Conservation (phyloP, 345 rosid genomes). For the Eutrema japonicum region DNA sequence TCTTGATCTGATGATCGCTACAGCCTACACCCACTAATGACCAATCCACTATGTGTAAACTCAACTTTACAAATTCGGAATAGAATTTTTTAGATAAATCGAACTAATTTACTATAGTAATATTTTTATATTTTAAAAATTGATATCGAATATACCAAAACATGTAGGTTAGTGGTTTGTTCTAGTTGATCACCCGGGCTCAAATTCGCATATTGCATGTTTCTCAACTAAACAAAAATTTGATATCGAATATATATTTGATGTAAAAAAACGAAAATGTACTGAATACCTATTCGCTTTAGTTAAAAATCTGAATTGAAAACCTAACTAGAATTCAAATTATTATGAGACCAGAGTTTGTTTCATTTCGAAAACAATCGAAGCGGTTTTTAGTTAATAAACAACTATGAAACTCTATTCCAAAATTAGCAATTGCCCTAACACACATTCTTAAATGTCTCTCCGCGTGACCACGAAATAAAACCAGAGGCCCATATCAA, state of each 20-base stretch:
- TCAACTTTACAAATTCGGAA: background rate
- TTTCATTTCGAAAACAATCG: conserved; percentile 23
- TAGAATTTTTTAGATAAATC: background rate
- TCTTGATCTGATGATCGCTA: background rate
- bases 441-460: conserved; percentile 37
- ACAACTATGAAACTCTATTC: conserved; percentile 28
- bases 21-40: background rate
- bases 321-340: background rate
- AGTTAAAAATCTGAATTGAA: background rate
- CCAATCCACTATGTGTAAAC: background rate
- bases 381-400: conserved; percentile 31
- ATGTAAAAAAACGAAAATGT: background rate
- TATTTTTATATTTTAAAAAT: background rate
- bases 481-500: conserved; percentile 42
- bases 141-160: background rate
- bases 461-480: conserved; percentile 39
- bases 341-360: conserved; percentile 1
- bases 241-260: background rate
- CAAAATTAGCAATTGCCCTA: conserved; percentile 35
- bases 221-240: no score
- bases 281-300: background rate
- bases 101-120: background rate
- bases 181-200: background rate
- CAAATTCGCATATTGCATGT: background rate
- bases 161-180: background rate